Conservation (phyloP, 331 rosid genomes). For the Quercus tomentella region DNA sequence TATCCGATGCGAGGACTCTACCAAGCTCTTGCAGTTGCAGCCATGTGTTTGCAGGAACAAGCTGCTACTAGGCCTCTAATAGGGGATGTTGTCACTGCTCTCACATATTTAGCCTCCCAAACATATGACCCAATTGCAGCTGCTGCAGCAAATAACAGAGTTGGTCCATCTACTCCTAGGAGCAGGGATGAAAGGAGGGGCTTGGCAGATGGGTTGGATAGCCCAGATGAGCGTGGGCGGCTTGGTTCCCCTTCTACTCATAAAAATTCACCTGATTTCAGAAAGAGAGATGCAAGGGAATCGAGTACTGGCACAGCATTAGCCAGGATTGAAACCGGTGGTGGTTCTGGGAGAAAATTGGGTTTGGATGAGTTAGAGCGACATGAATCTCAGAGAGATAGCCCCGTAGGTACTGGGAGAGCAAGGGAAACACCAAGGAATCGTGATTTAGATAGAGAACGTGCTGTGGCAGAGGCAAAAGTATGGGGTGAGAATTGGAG, state of each 20-base stretch:
- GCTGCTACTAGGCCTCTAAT: slow-evolving; percentile 76
- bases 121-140: slow-evolving; percentile 75
- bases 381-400: slow-evolving; percentile 67
- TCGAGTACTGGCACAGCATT: slow-evolving; percentile 37
- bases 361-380: slow-evolving; percentile 71
- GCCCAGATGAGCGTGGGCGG: slow-evolving; percentile 62
- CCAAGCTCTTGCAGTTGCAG: slow-evolving; percentile 83
- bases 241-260: slow-evolving; percentile 67
- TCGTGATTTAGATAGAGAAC: slow-evolving; percentile 92
- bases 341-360: slow-evolving; percentile 82
- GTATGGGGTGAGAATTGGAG: slow-evolving; percentile 99
- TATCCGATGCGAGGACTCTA: slow-evolving; percentile 71
- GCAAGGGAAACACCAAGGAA: slow-evolving; percentile 71
- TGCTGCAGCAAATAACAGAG: slow-evolving; percentile 46
- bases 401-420: slow-evolving; percentile 82
- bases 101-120: slow-evolving; percentile 87
- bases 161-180: slow-evolving; percentile 79
- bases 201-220: slow-evolving; percentile 64
- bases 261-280: slow-evolving; percentile 73
- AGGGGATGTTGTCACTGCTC: slow-evolving; percentile 75
- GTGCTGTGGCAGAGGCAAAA: slow-evolving; percentile 91
- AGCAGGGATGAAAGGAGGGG: slow-evolving; percentile 63
- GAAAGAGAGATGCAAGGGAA: slow-evolving; percentile 68
- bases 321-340: slow-evolving; percentile 56
- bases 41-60: slow-evolving; percentile 82